Evolutionary conservation across 495 filamentous ascomycete genomes (phyloP), one percentile per base, ranked within the genome.

Genomic region (Bombardia bombarda): DNA sequence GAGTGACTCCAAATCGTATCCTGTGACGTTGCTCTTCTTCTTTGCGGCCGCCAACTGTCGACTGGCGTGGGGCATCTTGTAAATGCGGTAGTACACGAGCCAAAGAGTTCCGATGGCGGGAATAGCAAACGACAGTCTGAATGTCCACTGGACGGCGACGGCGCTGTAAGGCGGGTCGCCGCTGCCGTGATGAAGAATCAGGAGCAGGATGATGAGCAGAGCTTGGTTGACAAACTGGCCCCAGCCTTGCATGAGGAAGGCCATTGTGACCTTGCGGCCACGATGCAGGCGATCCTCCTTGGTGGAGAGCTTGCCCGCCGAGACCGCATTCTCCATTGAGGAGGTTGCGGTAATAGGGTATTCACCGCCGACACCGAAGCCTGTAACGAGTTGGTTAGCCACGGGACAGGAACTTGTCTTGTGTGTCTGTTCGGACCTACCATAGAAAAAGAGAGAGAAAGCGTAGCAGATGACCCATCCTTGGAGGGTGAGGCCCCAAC

Each of bases 191-290:
- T 90, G 83, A 74, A 92, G 86, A 57, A 84, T 79, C 24, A 93
- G 67, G 30, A 95, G 72, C 22, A 87, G 67, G 32, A 95, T 54
- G 53, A 94, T 93, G 33, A 95, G 73, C 35, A 92, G 60, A 44
- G 78, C 79, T 62, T 94, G 88, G 76, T 95, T 95, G 67, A 84
- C 71, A 56, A 94, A 83, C 60, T 95, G 88, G 54, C 89, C 89
- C 89, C 88, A 95, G 35, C 88, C 89, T 60, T 95, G 89, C 89
- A 95, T 95, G 67, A 95, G 66, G 70, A 95, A 95, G 24, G 89
- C 88, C 61, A 79, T 83, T 38, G 87, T 92, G 55, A 93, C 87
- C 63, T 90, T 90, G 57, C 89, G 83, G 35, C 89, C 89, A 61
- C 89, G 86, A 72, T 95, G 89, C 33, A 94, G 75, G 63, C 89